Percentiles rank a stretch among this genome's conserved stretches.
Evolutionary conservation across 2,329 filamentous ascomycete species (phyloP).

Genomic region (Fusarium dimerum): DNA sequence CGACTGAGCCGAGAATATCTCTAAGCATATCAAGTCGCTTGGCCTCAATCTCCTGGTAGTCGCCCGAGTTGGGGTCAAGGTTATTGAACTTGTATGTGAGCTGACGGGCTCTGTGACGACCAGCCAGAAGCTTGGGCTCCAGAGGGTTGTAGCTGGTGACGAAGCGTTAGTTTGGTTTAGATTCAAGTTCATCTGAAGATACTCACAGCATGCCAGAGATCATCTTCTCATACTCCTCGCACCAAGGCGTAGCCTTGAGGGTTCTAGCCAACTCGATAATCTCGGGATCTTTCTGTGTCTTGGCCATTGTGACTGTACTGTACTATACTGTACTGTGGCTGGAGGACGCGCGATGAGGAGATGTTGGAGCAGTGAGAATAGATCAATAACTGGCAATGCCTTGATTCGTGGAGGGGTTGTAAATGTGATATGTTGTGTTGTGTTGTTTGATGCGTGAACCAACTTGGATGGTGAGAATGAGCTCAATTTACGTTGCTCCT

Average conservation of each 20-base stretch:
- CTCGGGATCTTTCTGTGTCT: conserved; percentile 18
- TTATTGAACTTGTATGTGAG: conserved; percentile 25
- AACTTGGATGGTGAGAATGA: no score
- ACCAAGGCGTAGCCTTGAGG: conserved; percentile 21
- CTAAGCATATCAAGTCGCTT: conserved; percentile 11
- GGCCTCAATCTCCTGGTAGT: conserved; percentile 6
- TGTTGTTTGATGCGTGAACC: no score
- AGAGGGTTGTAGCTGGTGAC: conserved; percentile 23
- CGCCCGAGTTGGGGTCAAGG: conserved; percentile 21
- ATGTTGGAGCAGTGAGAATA: background rate
- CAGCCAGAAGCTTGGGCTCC: conserved; percentile 16
- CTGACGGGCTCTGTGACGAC: conserved; percentile 23
- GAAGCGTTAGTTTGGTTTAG: background rate
- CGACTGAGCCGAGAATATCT: conserved; percentile 22
- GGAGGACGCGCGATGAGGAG: background rate
- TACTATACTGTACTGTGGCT: background rate
- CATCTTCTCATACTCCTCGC: conserved; percentile 29
- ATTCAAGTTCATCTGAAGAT: fast-evolving
- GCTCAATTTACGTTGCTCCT: no score
- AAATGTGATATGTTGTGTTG: no score
- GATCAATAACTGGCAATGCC: no score
- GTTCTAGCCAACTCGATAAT: conserved; percentile 24
- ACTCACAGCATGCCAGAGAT: conserved; percentile 30
- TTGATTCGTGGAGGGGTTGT: no score
- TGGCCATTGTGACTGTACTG: conserved; percentile 16